Evolutionary conservation across 352 stramenopile genomes (phyloP).

Genomic region (Thalassiosira hispida): DNA sequence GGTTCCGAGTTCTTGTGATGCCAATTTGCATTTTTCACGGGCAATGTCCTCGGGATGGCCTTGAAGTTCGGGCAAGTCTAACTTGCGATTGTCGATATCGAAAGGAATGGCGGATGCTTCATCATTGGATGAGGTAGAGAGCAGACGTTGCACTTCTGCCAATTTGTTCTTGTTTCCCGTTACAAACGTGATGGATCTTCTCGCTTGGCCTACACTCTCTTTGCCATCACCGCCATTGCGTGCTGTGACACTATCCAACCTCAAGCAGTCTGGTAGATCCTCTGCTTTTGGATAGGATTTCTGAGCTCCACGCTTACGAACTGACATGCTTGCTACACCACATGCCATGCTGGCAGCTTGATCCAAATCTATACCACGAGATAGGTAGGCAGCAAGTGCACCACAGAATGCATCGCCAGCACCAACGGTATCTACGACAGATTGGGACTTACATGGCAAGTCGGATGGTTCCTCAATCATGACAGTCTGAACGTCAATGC

Average conservation of each 20-base stretch:
- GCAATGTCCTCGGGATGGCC: slow-evolving; percentile 92
- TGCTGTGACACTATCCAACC: slow-evolving; percentile 28
- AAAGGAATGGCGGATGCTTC: slow-evolving; percentile 85
- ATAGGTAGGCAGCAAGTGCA: slow-evolving; percentile 75
- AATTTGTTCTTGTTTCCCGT: slow-evolving; percentile 89
- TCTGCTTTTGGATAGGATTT: slow-evolving; percentile 63
- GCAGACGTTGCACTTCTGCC: slow-evolving; percentile 76
- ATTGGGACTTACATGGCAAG: slow-evolving; percentile 61
- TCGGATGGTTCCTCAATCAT: slow-evolving; percentile 62
- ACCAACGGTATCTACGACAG: slow-evolving; percentile 80
- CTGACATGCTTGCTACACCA: slow-evolving; percentile 79
- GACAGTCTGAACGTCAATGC: slow-evolving; percentile 30
- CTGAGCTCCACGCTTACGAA: slow-evolving; percentile 76
- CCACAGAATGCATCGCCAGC: slow-evolving; percentile 85
- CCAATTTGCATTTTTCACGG: slow-evolving; percentile 92
- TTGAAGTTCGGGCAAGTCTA: slow-evolving; percentile 98
- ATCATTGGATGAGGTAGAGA: slow-evolving; percentile 44
- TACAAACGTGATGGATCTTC: slow-evolving; percentile 83
- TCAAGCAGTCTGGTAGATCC: slow-evolving; percentile 73
- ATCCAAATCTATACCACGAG: slow-evolving; percentile 59
- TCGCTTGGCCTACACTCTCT: slow-evolving; percentile 1
- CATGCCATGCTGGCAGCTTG: slow-evolving; percentile 69
- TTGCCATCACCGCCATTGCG: slow-evolving; percentile 4
- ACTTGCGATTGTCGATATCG: slow-evolving; percentile 89
- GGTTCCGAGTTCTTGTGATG: slow-evolving; percentile 82